These are phyloP conservation scores for Vaccinium corymbosum DNA, from an alignment of 148 eudicot species.

Conservation along the genomic window DNA sequence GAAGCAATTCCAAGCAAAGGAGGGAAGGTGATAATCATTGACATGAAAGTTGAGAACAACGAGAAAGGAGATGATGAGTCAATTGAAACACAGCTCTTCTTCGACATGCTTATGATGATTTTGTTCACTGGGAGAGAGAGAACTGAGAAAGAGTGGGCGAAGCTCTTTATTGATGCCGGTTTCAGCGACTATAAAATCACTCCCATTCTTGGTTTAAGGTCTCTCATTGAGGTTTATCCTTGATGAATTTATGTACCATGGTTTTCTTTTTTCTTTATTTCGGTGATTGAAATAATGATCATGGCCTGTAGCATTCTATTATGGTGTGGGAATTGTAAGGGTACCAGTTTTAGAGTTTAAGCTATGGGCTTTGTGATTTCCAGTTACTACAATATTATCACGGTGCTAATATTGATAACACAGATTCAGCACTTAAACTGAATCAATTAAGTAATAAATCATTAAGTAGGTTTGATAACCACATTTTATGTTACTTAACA, in stretches of 20 bases:
- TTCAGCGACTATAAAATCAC: slow-evolving; percentile 14
- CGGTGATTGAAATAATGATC: neutral
- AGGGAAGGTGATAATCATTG: slow-evolving; percentile 20
- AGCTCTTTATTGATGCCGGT: slow-evolving; percentile 5
- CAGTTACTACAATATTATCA: too few species aligned
- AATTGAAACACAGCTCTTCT: slow-evolving; percentile 1
- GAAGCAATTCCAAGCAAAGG: slow-evolving; percentile 19
- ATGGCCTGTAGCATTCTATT: neutral
- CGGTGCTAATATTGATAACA: too few species aligned
- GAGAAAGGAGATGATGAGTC: neutral
- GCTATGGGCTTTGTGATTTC: neutral
- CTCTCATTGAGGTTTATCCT: slow-evolving; percentile 18
- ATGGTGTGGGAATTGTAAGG: too few species aligned
- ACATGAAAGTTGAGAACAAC: slow-evolving; percentile 12
- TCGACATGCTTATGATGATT: slow-evolving; percentile 18
- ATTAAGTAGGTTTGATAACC: too few species aligned
- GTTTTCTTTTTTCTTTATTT: too few species aligned
- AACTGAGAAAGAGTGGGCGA: slow-evolving; percentile 15
- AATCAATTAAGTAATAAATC: too few species aligned
- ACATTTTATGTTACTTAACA: too few species aligned
- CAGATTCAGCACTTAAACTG: too few species aligned
- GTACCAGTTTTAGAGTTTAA: neutral
- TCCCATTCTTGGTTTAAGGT: slow-evolving; percentile 16
- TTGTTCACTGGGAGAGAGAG: slow-evolving; percentile 9
- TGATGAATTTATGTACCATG: neutral